phyloP scores from a whole-genome alignment of 495 filamentous ascomycete genomes.

The Niebla homalea region DNA sequence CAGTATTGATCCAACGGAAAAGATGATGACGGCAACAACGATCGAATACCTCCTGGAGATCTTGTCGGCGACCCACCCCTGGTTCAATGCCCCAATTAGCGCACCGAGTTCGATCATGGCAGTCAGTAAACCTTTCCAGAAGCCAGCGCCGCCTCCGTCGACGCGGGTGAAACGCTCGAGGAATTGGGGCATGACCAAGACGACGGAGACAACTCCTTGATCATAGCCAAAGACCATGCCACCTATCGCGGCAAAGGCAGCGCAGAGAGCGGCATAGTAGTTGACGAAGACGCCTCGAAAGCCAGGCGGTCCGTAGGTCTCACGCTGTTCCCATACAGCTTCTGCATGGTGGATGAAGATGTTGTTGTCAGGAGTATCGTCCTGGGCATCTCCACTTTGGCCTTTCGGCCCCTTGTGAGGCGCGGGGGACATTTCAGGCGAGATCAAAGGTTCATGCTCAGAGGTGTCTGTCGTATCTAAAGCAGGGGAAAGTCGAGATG shows the following conservation, averaged over 20 bases:
- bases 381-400: background rate
- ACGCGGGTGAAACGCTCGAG: constrained; percentile 35
- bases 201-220: constrained; percentile 42
- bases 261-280: constrained; percentile 39
- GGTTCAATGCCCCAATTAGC: constrained; percentile 40
- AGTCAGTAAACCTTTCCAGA: constrained; percentile 47
- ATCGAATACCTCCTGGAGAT: constrained; percentile 45
- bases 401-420: constrained; percentile 2
- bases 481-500: too few relatives aligned
- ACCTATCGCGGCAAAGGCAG: constrained; percentile 41
- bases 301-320: constrained; percentile 35
- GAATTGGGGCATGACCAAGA: constrained; percentile 46
- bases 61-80: constrained; percentile 47
- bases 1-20: constrained; percentile 39
- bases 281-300: constrained; percentile 35
- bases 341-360: constrained; percentile 31
- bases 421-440: too few relatives aligned
- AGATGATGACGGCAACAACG: constrained; percentile 41
- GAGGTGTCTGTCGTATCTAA: too few relatives aligned
- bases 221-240: constrained; percentile 48
- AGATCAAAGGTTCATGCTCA: too few relatives aligned
- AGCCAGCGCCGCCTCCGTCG: constrained; percentile 31
- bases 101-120: constrained; percentile 50
- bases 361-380: background rate
- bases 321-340: constrained; percentile 24